Evolutionary conservation across 345 rosid species (phyloP), one percentile per base, ranked within the genome.

Genomic region (Gossypium thurberi): DNA sequence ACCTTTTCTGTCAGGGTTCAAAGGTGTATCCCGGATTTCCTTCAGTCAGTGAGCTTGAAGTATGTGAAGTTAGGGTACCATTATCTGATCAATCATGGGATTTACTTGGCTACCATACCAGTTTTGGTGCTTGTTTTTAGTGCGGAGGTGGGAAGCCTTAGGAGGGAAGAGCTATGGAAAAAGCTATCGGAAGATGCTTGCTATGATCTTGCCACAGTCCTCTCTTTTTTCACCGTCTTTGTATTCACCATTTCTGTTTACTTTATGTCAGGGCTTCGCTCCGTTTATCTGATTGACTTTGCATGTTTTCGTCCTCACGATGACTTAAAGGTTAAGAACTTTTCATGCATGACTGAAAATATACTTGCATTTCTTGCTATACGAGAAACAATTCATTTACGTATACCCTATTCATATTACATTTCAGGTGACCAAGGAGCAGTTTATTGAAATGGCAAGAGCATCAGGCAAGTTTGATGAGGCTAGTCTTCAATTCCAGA

Each of bases 51-150:
- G 17, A 94, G 92, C 69, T 85, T 94, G 52, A 94, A 94, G 83
- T 94, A 94, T 57, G 98, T 94, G 76, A 92, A 86, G 77, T 82
- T 94, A 66, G 98, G 98, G 8, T 92, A 92, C 77, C 98, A 87
- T 70, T 90, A 94, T 80, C 87, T 94, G 14, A 90, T 94, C 69
- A 94, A 80, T 70, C 98, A 92, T 55, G 98, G 92, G 74, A 85
- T 94, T 6, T 94, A 94, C 80, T 80, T 92, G 82, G 98, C 91
- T 53, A 92, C 97, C 60, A 82, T 94, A 64, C 98, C 98, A 6
- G 81, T 89, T 76, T 74, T 94, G 76, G 82, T 92, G 53, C 83
- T 92, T 3, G 91, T 92, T 33, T 87, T 94, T 71, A 82, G 98
- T 69, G 98, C 95, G 8, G 98, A 92, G 46, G 84, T 94, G 28